Evolutionary conservation across 2,329 filamentous ascomycete genomes (phyloP), one percentile per base, ranked within the genome.

Genomic region (Aaosphaeria arxii): DNA sequence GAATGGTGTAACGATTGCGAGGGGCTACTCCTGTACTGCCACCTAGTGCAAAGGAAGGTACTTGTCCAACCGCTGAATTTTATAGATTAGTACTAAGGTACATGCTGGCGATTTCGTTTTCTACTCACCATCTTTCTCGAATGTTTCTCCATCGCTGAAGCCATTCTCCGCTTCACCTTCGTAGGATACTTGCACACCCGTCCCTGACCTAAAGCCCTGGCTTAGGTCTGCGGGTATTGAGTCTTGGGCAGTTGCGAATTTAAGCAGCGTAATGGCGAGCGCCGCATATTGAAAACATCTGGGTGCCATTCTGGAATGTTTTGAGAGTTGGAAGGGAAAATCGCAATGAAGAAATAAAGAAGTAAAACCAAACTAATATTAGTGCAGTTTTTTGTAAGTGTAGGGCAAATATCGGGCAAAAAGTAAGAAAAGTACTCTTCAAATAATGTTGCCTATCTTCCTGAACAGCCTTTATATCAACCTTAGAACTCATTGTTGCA

Each of bases 41-140:
- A 29, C 67, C 66, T 3, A 69, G 55, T 6, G 65, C 66, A 33
- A 70, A 70, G 13, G 53, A 60, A 6, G 66, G 66, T 38, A 59
- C 58, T 42, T 52, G 48, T 42, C 55, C 38, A n/a, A 66, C 62
- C 4, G 54, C 64, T 66, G 42, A 24, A 24, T 2, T 6, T 24
- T 13, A 6, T 5, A 29, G 9, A 38, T 63, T 42, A 58, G 42
- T 11, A 24, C 7, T 36, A 7, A 5, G 11, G 41, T 24, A 24
- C 6, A 6, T 11, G 38, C 28, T 30, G 17, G 4, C 17, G 11
- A 36, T 35, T 41, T 5, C 7, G 31, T 7, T 24, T 41, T 30
- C 30, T 36, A 55, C 61, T 42, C 42, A 63, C 62, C 55, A 36
- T 61, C 50, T 51, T 59, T 55, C 3, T 48, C 43, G 45, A 68